Base-by-base conservation (phyloP, 371 early-diverging fungal genomes). In the Mortierella sp. region DNA sequence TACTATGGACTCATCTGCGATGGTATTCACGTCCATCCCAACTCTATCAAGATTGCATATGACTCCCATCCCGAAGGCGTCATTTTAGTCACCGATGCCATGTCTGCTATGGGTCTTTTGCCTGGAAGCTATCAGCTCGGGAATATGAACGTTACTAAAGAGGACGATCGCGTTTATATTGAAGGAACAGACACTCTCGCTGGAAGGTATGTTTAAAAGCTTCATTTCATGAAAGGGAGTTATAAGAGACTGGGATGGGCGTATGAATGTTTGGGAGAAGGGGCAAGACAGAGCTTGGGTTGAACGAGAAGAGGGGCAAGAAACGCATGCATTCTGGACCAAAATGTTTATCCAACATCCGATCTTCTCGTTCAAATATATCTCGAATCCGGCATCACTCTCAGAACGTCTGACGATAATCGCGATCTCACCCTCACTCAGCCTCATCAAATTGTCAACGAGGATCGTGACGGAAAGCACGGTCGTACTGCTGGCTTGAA, bases 1-100 rank as follows among this genome's bases (percentile, higher is more conserved):
- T 93, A 88, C 82, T 94, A 92, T 74, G 94, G 94, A 10, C 84
- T 93, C 42, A 94, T 94, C 67, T 92, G 93, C 70, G 93, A 93
- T 68, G 93, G 94, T 58, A 86, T 92, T 56, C 93, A 93, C 68
- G 93, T 92, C 3, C 93, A 94, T 61, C 94, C 93, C 3, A 93
- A 93, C 76, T 92, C 93, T 10, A 86, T 94, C 47, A 90, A 91
- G 76, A 92, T 93, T 54, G 94, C 93, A 23, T 93, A 94, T 69
- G 89, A 91, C 49, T 88, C 93, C 1, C 93, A 94, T 61, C 93
- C 94, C 1, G 76, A 80, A 31, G 93, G 94, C 2, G 92, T 87
- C 49, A 87, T 93, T 60, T 82, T 94, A 6, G 90, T 93, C 26
- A 94, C 94, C 17, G 94, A 94, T 75, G 93, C 94, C 22, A 87